Evolutionary conservation across 2,329 filamentous ascomycete species (phyloP), one percentile per base, ranked within the genome.

Genomic region (Penicillium italicum): DNA sequence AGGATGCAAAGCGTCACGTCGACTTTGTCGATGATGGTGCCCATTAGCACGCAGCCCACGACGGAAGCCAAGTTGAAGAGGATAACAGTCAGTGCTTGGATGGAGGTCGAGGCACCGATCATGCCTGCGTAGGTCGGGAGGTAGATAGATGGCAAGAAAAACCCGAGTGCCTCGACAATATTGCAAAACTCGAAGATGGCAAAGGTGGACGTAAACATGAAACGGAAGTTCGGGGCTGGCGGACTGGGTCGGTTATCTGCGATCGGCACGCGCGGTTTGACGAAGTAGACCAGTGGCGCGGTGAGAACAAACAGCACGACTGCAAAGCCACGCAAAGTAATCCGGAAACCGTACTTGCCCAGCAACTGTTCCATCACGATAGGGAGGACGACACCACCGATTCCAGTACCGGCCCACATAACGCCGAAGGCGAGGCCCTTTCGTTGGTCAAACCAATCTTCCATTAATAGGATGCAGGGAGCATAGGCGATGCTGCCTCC

Each of bases 401-500:
- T 62, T n/a, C 63, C 60, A 12, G 66, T 68, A 5, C 68, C 67
- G 16, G 69, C 65, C 76, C 78, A 79, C 53, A 79, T 75, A 2
- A 76, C 58, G 0, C 78, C 80, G 16, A 76, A 72, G 0, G 73
- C 74, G 63, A 66, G 72, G 65, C 77, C 77, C 28, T 71, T 69
- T 14, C 74, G 66, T 60, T 77, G 75, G 9, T 80, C 74, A 66
- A 80, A 82, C 74, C 64, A 85, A 59, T 81, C 77, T 55, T 81
- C 77, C 40, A 81, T 69, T 42, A 76, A 76, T 36, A 76, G 67
- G 26, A 80, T 74, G 1, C 74, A 73, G 0, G 77, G 77, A 10
- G 64, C 79, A 64, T 73, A 84, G 3, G 79, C 67, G 0, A 81
- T 65, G 26, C 76, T 71, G 0, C 80, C 80, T 0, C 80, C 75